Base-by-base conservation (phyloP, 768 basidiomycete genomes). In the Candolleomyces aberdarensis region DNA sequence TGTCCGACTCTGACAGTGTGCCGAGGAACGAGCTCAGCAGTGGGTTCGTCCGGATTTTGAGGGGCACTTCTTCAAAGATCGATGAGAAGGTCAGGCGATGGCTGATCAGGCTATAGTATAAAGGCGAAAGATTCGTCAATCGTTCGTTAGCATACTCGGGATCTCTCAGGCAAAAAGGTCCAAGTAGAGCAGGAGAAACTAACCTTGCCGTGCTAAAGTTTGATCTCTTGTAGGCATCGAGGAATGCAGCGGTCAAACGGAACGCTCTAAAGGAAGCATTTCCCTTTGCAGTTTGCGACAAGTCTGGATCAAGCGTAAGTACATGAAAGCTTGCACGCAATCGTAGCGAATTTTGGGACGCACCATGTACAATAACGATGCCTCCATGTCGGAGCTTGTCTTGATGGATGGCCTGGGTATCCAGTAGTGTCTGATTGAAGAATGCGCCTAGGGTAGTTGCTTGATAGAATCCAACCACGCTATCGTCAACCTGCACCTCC, bases 401-500 rank as follows among this genome's bases (percentile, higher is more conserved):
- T 70, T 91, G 89, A 72, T 94, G 92, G 65, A 92, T 84, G 52
- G 89, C 89, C 72, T 92, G 91, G 8, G 89, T 87, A 66, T 95
- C 91, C 51, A 94, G 80, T 53, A 94, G 72, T 8, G 83, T 81
- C 71, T 92, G 91, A 69, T 85, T 91, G 74, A 89, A 90, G 72
- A 94, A 94, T 5, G 92, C 90, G 47, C 92, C 92, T 43, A 93
- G 81, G 9, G 87, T 85, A 29, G 89, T 93, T 48, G 91, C 91
- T 70, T 96, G 93, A 77, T 98, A 98, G 74, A 96, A 94, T 43
- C 96, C 96, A 58, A 97, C 89, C 39, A 95, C 85, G 64, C 88
- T 93, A 74, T 96, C 94, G 68, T 96, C 94, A 41, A 88, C 86
- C 68, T 92, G 89, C 58, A 96, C 94, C 72, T 96, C 94, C 70